A percentile compares a stretch with the other conserved stretches of the same genome.
Evolutionary conservation across 2,329 filamentous ascomycete genomes (phyloP).

Genomic region (Aspergillus flavus): DNA sequence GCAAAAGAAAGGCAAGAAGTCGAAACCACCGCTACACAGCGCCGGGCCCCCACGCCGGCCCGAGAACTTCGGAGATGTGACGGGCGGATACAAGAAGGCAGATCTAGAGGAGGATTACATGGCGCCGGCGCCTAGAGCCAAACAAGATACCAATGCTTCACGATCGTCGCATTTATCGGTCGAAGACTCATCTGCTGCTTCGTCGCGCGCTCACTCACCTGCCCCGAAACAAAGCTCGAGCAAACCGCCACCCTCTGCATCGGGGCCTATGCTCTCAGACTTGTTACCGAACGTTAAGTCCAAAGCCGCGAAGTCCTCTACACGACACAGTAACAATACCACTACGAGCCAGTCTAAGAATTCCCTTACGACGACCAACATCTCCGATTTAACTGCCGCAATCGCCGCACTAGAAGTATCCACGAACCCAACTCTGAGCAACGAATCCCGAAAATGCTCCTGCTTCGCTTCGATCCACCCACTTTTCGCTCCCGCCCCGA

Average conservation of each 20-base stretch:
- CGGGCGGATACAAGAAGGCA: conserved; percentile 76
- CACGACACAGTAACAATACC: conserved; percentile 67
- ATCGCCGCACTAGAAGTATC: conserved; percentile 89
- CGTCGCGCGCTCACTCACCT: conserved; percentile 49
- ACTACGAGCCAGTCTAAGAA: conserved; percentile 69
- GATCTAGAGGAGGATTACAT: conserved; percentile 74
- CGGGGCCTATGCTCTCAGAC: conserved; percentile 82
- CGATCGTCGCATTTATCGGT: neutral
- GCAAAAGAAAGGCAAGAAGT: conserved; percentile 54
- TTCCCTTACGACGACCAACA: conserved; percentile 50
- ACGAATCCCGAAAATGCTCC: conserved; percentile 69
- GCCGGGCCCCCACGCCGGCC: conserved; percentile 64
- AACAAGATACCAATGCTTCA: conserved; percentile 19
- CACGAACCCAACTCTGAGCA: conserved; percentile 74
- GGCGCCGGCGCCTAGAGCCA: conserved; percentile 49
- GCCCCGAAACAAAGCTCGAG: conserved; percentile 20
- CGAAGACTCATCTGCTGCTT: conserved; percentile 46
- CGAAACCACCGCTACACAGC: conserved; percentile 63
- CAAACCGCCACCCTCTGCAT: conserved; percentile 66
- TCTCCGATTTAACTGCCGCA: conserved; percentile 67
- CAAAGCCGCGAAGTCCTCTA: conserved; percentile 68
- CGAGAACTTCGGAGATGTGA: conserved; percentile 64
- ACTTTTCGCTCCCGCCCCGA: conserved; percentile 85
- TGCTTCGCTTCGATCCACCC: conserved; percentile 89
- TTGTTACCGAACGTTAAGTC: conserved; percentile 60